Base-by-base conservation (phyloP, 768 basidiomycete species). In the Artomyces pyxidatus region DNA sequence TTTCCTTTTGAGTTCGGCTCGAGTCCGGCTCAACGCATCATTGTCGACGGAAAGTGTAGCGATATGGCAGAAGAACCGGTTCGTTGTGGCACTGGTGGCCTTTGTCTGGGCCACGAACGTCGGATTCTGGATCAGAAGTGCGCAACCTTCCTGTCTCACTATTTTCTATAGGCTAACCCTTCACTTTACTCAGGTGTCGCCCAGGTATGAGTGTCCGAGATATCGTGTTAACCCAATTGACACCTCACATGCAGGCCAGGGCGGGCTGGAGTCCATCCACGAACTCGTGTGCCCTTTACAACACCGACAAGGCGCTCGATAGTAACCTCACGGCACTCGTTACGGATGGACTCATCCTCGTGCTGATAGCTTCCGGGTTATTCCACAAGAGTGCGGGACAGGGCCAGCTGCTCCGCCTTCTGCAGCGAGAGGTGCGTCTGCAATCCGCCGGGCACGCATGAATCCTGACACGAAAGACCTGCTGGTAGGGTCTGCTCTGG, bases 401-500 rank as follows among this genome's bases (percentile, higher is more conserved):
- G 39, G 21, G 5, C n/a, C 51, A 42, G 22, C 50, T 47, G 11
- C 40, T 53, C 21, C 42, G 25, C 4, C 22, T 53, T 16, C 48
- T 55, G 42, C 53, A 45, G 21, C 43, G 54, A 47, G 54, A 55
- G 19, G 53, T 54, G 35, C 29, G 37, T 25, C 8, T 17, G 3
- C 17, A 9, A n/a, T 52, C 7, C n/a, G 16, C 19, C 6, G 8
- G n/a, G n/a, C n/a, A n/a, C n/a, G n/a, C n/a, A n/a, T n/a, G n/a
- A n/a, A n/a, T n/a, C n/a, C n/a, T n/a, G n/a, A n/a, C n/a, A n/a
- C n/a, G n/a, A n/a, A n/a, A n/a, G n/a, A n/a, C 39, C 4, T 4
- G 39, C 5, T 28, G 6, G 41, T 35, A 54, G 54, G 54, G 54
- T 14, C 39, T 55, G 6, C 9, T 45, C 17, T 55, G 54, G 54